Conservation (phyloP, 2,329 filamentous ascomycete species). For the Diaporthe sp. region DNA sequence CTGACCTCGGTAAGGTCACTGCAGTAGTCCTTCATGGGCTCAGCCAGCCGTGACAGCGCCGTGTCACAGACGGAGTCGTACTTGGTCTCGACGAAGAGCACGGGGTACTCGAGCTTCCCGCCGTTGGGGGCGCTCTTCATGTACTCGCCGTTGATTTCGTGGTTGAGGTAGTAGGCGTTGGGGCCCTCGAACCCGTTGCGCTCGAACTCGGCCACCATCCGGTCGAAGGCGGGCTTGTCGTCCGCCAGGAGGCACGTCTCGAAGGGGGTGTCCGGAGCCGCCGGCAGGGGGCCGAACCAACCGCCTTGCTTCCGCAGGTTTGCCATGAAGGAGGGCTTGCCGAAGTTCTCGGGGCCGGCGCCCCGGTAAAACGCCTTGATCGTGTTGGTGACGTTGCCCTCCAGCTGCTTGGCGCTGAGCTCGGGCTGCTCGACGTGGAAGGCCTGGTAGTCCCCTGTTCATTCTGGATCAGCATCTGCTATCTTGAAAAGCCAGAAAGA, state of each 20-base stretch:
- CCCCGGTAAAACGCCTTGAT: constrained; percentile 37
- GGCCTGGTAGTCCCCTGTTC: constrained; percentile 46
- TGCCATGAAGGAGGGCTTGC: constrained; percentile 32
- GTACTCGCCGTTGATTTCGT: constrained; percentile 56
- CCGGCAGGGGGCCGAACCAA: constrained; percentile 38
- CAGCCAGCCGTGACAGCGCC: constrained; percentile 48
- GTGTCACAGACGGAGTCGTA: constrained; percentile 55
- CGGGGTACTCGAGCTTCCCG: constrained; percentile 51
- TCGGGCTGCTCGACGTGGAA: constrained; percentile 47
- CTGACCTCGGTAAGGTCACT: constrained; percentile 53
- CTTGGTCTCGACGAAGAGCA: constrained; percentile 50
- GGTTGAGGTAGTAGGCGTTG: constrained; percentile 53
- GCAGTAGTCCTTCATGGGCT: constrained; percentile 50
- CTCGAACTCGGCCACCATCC: constrained; percentile 49
- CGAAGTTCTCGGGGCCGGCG: background rate
- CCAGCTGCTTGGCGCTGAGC: constrained; percentile 39
- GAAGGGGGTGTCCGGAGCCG: constrained; percentile 21
- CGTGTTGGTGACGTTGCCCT: constrained; percentile 39
- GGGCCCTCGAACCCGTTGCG: constrained; percentile 53
- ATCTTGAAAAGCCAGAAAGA: background rate
- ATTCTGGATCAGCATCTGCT: background rate
- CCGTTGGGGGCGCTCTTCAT: constrained; percentile 45
- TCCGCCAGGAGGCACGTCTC: constrained; percentile 24
- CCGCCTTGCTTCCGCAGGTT: constrained; percentile 38
- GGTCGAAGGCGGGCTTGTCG: constrained; percentile 40